Evolutionary conservation across 805 yeast genomes (phyloP).

Genomic region (Cyberlindnera americana): DNA sequence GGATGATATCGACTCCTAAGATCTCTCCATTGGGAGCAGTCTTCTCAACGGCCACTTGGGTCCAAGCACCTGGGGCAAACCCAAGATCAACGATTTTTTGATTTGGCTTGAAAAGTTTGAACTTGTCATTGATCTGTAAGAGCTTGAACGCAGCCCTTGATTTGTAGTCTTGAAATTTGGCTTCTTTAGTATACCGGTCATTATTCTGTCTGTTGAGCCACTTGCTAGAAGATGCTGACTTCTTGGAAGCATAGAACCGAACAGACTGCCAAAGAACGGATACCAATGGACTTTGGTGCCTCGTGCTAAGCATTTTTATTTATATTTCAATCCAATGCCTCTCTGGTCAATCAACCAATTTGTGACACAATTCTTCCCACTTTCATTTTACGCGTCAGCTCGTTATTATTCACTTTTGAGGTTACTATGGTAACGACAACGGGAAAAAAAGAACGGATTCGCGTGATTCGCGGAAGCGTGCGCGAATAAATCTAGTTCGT

Average conservation of each 20-base stretch:
- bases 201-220: conserved; percentile 73
- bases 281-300: conserved; percentile 1
- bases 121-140: conserved; percentile 66
- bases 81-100: conserved; percentile 80
- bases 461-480: no score
- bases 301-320: background rate
- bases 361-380: no score
- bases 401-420: no score
- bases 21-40: conserved; percentile 51
- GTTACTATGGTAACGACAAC: background rate
- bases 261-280: conserved; percentile 5
- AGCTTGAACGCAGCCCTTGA: conserved; percentile 93
- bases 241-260: conserved; percentile 21
- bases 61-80: conserved; percentile 94
- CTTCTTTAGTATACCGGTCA: conserved; percentile 66
- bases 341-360: background rate
- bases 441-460: no score
- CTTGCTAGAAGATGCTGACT: conserved; percentile 52
- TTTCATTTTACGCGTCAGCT: no score
- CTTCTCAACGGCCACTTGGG: conserved; percentile 69
- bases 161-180: conserved; percentile 56
- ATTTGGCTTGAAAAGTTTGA: conserved; percentile 50
- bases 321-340: background rate
- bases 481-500: no score
- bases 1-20: conserved; percentile 79